Percentiles rank a stretch among this genome's conserved stretches.
Evolutionary conservation across 371 early-diverging fungal genomes (phyloP).

Genomic region (Haplosporangium sp.): DNA sequence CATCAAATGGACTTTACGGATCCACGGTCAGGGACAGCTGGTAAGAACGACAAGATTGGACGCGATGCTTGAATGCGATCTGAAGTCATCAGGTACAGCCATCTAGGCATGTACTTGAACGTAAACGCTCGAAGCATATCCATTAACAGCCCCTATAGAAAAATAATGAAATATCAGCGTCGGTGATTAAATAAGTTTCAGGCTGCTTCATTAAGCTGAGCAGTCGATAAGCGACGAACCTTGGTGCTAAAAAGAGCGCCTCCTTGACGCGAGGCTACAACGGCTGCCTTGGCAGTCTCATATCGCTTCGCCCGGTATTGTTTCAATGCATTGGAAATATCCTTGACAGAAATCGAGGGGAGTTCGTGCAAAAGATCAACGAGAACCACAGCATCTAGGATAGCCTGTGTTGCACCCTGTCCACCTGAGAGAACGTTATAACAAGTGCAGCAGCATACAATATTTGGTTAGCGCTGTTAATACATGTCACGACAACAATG

Average conservation of each 20-base stretch:
- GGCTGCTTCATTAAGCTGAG: too few relatives aligned
- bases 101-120: slow-evolving; percentile 12
- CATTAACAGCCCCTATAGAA: slow-evolving; percentile 10
- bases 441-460: too few relatives aligned
- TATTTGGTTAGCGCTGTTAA: too few relatives aligned
- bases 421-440: slow-evolving; percentile 2
- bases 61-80: slow-evolving; percentile 12
- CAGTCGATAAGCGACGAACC: too few relatives aligned
- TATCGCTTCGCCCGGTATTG: slow-evolving; percentile 5
- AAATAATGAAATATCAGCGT: background rate
- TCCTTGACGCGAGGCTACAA: slow-evolving; percentile 11
- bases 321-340: background rate
- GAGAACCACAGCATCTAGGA: slow-evolving; percentile 13
- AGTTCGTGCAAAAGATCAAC: slow-evolving; percentile 8
- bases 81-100: background rate
- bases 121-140: slow-evolving; percentile 13
- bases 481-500: too few relatives aligned
- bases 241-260: slow-evolving; percentile 10
- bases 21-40: slow-evolving; percentile 13
- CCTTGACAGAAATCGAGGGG: slow-evolving; percentile 2
- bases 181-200: background rate
- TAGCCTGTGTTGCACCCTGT: slow-evolving; percentile 20
- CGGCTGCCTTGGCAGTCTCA: slow-evolving; percentile 1
- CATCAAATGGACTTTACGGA: background rate
- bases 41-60: slow-evolving; percentile 15